Evolutionary conservation across 129 eudicot genomes (phyloP).

Genomic region (Artemisia tridentata): DNA sequence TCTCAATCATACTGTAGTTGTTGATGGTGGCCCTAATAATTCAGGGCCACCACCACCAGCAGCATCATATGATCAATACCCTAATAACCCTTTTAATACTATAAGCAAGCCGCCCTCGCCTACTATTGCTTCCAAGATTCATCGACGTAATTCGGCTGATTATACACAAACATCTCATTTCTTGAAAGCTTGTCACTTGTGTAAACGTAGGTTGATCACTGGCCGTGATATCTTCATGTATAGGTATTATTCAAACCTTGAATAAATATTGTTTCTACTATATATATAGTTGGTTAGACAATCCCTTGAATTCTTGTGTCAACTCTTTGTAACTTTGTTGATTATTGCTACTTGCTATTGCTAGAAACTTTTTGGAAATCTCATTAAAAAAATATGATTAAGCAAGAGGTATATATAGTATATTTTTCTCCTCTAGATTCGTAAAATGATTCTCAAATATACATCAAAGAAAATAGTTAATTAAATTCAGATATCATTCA

Average conservation of each 20-base stretch:
- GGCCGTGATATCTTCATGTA: conserved; percentile 86
- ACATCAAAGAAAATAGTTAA: not conserved
- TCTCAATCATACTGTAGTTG: conserved; percentile 17
- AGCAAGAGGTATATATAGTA: not conserved
- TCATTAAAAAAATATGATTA: too few relatives aligned
- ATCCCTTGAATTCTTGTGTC: too few relatives aligned
- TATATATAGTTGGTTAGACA: not conserved
- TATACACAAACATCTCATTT: conserved; percentile 39
- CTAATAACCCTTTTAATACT: conserved; percentile 13
- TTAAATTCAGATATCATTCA: not conserved
- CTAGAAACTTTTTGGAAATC: too few relatives aligned
- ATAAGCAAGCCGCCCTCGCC: conserved; percentile 26
- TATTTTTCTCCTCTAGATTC: not conserved
- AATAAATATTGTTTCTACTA: too few relatives aligned
- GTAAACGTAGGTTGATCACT: conserved; percentile 54
- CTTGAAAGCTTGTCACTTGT: conserved; percentile 57
- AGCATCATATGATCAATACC: conserved; percentile 9
- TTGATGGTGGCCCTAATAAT: not conserved
- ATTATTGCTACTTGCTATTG: too few relatives aligned
- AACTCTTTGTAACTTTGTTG: too few relatives aligned
- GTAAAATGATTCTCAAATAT: not conserved
- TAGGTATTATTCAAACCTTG: conserved; percentile 30
- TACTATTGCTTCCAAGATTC: conserved; percentile 25
- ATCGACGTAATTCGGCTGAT: conserved; percentile 54
- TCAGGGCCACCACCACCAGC: not conserved